Conservation (phyloP, 1,139 yeast genomes). For the Taphrina wiesneri region DNA sequence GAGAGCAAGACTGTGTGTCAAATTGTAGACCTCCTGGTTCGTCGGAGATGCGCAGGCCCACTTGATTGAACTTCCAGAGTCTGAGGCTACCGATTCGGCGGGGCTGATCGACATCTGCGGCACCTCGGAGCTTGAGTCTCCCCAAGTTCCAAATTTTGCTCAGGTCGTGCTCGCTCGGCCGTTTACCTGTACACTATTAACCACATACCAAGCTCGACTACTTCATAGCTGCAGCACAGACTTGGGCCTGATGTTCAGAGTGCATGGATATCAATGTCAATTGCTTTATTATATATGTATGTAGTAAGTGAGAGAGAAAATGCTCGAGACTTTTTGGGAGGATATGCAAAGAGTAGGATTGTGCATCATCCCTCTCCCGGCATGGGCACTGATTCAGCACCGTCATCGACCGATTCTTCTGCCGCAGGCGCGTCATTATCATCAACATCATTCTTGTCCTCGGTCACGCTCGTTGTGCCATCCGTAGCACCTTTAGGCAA, state of each 20-base stretch:
- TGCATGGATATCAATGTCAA: neutral
- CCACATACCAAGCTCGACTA: neutral
- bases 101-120: neutral
- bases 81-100: neutral
- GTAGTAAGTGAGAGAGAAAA: neutral
- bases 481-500: conserved; percentile 28
- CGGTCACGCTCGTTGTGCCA: conserved; percentile 16
- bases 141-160: no score
- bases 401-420: neutral
- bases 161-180: no score
- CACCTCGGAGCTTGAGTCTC: neutral
- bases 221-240: neutral
- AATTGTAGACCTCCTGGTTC: no score
- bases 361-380: conserved; percentile 8
- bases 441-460: neutral
- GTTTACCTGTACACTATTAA: no score
- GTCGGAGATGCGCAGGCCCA: no score
- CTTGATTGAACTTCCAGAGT: neutral
- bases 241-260: neutral
- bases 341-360: neutral
- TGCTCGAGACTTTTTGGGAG: conserved; percentile 5
- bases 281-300: conserved; percentile 1
- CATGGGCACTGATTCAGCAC: conserved; percentile 10
- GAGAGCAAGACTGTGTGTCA: no score
- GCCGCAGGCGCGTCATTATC: conserved; percentile 9